These are phyloP conservation scores for Fusarium sp. DNA, from an alignment of 2,329 filamentous ascomycete species.

Conservation along the genomic window DNA sequence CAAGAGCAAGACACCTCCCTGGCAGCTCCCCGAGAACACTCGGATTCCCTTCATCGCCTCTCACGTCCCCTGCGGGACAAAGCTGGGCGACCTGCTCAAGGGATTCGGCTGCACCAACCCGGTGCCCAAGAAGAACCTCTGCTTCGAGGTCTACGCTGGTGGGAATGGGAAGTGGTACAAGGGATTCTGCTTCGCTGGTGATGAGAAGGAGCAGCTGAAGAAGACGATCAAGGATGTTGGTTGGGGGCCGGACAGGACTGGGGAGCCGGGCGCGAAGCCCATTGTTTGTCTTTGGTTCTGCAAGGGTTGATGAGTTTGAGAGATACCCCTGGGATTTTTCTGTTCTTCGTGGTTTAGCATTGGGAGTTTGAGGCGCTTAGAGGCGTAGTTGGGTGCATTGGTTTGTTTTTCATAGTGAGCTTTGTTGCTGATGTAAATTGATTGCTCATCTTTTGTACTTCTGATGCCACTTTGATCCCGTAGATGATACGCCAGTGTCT, in stretches of 20 bases:
- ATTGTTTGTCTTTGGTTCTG: conserved; percentile 72
- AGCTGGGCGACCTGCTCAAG: conserved; percentile 67
- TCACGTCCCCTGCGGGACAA: conserved; percentile 65
- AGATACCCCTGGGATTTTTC: background rate
- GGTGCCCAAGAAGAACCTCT: conserved; percentile 63
- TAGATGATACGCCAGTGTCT: background rate
- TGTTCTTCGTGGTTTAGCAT: background rate
- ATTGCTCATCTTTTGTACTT: background rate
- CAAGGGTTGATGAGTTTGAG: conserved; percentile 55
- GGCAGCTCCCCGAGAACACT: conserved; percentile 60
- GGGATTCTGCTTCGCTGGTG: conserved; percentile 64
- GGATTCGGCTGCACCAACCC: conserved; percentile 69
- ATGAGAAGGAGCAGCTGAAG: conserved; percentile 60
- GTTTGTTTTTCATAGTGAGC: background rate
- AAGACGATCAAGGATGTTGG: conserved; percentile 67
- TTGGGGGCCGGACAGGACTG: conserved; percentile 66
- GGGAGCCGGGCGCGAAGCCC: conserved; percentile 60
- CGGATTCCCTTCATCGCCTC: conserved; percentile 61
- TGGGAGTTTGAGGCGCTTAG: background rate
- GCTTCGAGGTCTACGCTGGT: conserved; percentile 67
- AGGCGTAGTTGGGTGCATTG: background rate
- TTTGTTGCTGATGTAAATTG: background rate
- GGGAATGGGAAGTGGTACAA: conserved; percentile 71
- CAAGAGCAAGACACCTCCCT: conserved; percentile 62
- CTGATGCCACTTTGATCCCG: too few relatives aligned